Evolutionary conservation across 2,329 filamentous ascomycete species (phyloP).

Genomic region (Alternaria arborescens): DNA sequence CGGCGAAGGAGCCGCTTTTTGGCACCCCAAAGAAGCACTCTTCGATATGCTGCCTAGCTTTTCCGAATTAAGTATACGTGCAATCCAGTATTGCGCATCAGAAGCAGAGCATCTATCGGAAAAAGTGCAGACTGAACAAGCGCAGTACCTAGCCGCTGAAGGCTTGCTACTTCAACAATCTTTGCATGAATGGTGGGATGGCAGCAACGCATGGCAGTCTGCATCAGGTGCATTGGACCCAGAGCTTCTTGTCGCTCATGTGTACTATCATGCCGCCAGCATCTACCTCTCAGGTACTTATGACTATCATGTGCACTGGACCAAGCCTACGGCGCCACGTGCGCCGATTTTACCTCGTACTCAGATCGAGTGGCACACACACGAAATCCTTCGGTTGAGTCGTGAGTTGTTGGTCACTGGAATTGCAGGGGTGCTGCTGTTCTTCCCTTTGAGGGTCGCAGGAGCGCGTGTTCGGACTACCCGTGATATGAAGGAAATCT

Average conservation of each 20-base stretch:
- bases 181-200: slow-evolving; percentile 29
- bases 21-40: slow-evolving; percentile 39
- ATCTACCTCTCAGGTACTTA: slow-evolving; percentile 42
- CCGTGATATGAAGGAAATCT: slow-evolving; percentile 16
- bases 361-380: slow-evolving; percentile 27
- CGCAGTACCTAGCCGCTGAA: slow-evolving; percentile 25
- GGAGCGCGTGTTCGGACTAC: slow-evolving; percentile 29
- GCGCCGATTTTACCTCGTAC: slow-evolving; percentile 26
- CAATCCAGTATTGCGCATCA: slow-evolving; percentile 14
- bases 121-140: not conserved
- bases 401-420: slow-evolving; percentile 25
- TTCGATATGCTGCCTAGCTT: slow-evolving; percentile 36
- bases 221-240: slow-evolving; percentile 6
- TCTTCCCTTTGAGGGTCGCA: slow-evolving; percentile 41
- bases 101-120: not conserved
- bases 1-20: slow-evolving; percentile 14
- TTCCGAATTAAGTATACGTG: slow-evolving; percentile 31
- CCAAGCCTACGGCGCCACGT: not conserved
- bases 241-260: slow-evolving; percentile 25
- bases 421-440: slow-evolving; percentile 31
- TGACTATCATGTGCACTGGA: slow-evolving; percentile 37
- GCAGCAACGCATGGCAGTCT: slow-evolving; percentile 20
- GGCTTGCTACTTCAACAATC: slow-evolving; percentile 25
- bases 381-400: slow-evolving; percentile 29
- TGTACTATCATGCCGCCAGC: slow-evolving; percentile 38